These are phyloP conservation scores for Aspergillus nomiae DNA, from an alignment of 2,329 filamentous ascomycete genomes.

Conservation along the genomic window DNA sequence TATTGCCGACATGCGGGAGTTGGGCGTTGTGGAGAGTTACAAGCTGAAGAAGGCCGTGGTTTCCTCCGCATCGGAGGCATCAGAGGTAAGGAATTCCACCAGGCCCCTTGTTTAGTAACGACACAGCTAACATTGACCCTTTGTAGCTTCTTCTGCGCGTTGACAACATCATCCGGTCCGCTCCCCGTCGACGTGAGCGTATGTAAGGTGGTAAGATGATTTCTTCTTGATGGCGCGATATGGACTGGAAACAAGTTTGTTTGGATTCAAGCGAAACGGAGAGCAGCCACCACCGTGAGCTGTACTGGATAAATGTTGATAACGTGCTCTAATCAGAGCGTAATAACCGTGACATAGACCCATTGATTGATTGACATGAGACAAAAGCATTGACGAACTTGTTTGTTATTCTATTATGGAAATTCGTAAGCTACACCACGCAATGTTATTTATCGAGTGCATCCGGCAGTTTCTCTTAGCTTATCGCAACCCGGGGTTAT, in stretches of 20 bases:
- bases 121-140: constrained; percentile 17
- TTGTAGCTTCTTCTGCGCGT: constrained; percentile 81
- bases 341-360: constrained; percentile 21
- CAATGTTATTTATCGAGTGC: background rate
- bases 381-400: constrained; percentile 21
- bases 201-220: constrained; percentile 52
- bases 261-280: constrained; percentile 10
- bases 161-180: constrained; percentile 95
- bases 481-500: too few species aligned
- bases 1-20: constrained; percentile 91
- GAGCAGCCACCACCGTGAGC: background rate
- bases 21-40: constrained; percentile 96
- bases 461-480: too few species aligned
- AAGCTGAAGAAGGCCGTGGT: constrained; percentile 99
- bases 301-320: constrained; percentile 13
- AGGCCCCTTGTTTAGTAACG: background rate
- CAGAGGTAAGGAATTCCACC: constrained; percentile 68
- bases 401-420: background rate
- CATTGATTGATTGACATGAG: constrained; percentile 16
- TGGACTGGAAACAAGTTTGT: constrained; percentile 1
- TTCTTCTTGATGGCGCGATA: constrained; percentile 1
- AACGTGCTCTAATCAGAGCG: constrained; percentile 13
- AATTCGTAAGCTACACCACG: background rate
- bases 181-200: constrained; percentile 78
- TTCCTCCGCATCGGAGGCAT: constrained; percentile 91